Percentiles rank a stretch among this genome's conserved stretches.
These are phyloP conservation scores for Pichia ethanolica DNA, from an alignment of 805 yeast species.

Conservation along the genomic window DNA sequence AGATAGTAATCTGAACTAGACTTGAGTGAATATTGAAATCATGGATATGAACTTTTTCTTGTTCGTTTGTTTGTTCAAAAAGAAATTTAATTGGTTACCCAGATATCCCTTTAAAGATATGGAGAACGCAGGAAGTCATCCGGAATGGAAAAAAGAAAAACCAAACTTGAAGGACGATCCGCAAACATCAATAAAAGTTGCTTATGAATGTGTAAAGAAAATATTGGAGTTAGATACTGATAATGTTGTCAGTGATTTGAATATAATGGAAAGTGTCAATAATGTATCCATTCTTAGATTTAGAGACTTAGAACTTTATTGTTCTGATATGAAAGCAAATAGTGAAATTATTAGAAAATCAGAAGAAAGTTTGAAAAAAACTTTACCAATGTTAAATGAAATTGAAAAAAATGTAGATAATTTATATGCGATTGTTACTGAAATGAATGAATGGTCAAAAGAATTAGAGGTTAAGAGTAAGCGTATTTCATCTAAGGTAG, in stretches of 20 bases:
- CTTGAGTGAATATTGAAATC: too few species aligned
- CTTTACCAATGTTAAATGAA: constrained; percentile 20
- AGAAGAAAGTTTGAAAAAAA: not conserved
- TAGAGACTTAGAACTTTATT: constrained; percentile 37
- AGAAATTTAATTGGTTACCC: too few species aligned
- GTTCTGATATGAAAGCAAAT: constrained; percentile 6
- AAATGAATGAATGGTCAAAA: constrained; percentile 6
- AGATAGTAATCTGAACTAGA: too few species aligned
- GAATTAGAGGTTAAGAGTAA: constrained; percentile 1
- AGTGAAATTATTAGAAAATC: not conserved
- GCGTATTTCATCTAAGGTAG: not conserved
- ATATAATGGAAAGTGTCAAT: constrained; percentile 45
- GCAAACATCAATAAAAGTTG: constrained; percentile 18
- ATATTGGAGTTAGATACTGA: constrained; percentile 30
- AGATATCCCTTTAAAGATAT: not conserved
- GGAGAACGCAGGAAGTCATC: not conserved
- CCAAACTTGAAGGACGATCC: constrained; percentile 16
- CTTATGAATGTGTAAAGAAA: constrained; percentile 26
- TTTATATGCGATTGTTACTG: constrained; percentile 1
- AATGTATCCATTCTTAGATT: constrained; percentile 52
- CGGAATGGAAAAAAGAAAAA: not conserved
- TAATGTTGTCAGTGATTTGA: constrained; percentile 34
- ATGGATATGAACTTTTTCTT: too few species aligned
- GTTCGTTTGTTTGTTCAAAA: too few species aligned
- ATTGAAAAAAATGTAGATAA: constrained; percentile 14